Percentiles rank a stretch among this genome's conserved stretches.
Evolutionary conservation across 306 rosid genomes (phyloP).

Genomic region (Sindora glabra): DNA sequence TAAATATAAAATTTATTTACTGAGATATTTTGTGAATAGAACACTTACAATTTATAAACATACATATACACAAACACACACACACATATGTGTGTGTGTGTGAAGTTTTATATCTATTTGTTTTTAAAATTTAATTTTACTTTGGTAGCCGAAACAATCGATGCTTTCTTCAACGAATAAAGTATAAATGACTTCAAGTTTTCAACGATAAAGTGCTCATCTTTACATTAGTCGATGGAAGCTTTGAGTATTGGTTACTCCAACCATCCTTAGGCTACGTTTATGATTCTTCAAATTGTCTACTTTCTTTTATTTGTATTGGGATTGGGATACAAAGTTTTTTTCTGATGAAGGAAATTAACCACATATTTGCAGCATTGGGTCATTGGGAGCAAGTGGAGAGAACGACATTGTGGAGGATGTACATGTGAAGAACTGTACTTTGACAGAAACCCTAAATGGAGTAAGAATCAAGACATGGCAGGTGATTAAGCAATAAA

Average conservation of each 20-base stretch:
- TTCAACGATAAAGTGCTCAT: neutral
- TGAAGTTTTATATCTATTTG: no score
- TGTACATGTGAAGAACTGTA: constrained; percentile 41
- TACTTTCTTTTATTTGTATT: no score
- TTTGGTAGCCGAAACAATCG: no score
- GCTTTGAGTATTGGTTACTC: neutral
- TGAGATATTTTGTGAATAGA: no score
- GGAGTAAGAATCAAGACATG: constrained; percentile 69
- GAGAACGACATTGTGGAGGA: constrained; percentile 33
- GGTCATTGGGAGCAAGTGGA: constrained; percentile 54
- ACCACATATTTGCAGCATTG: constrained; percentile 31
- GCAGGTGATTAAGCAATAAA: constrained; percentile 33
- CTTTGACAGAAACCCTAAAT: constrained; percentile 31
- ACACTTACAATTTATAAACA: no score
- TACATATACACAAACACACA: no score
- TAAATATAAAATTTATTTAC: no score
- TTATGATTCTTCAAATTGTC: no score
- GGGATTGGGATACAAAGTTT: neutral
- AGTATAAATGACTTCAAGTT: no score
- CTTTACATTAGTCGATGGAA: neutral
- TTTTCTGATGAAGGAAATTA: neutral
- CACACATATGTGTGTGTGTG: no score
- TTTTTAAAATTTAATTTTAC: no score
- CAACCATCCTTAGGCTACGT: neutral
- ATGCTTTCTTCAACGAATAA: no score